phyloP scores from a whole-genome alignment of 768 basidiomycete genomes.

The Coprinopsis marcescibilis region DNA sequence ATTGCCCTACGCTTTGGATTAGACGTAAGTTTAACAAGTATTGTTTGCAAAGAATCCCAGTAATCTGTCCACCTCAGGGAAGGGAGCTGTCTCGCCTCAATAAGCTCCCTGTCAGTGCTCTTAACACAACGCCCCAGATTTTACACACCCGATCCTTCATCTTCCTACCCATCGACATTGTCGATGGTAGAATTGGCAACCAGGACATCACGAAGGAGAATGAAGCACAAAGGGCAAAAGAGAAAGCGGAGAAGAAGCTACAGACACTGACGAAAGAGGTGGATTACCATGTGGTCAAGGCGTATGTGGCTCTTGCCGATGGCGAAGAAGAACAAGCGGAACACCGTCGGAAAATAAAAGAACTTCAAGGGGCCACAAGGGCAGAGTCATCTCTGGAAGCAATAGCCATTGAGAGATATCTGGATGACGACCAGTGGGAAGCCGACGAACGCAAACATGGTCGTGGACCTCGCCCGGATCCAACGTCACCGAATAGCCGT shows the following conservation, averaged over 20 bases:
- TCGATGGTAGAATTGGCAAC: conserved; percentile 16
- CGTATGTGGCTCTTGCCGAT: conserved; percentile 66
- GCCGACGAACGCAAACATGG: background rate
- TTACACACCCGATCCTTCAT: conserved; percentile 63
- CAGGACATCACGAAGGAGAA: conserved; percentile 27
- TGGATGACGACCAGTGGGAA: conserved; percentile 14
- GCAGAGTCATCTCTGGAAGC: background rate
- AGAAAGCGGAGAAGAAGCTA: conserved; percentile 54
- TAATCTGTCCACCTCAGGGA: conserved; percentile 26
- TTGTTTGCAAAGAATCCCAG: background rate
- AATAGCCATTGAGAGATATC: conserved; percentile 8
- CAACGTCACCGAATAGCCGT: background rate
- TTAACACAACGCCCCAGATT: conserved; percentile 68
- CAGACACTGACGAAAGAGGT: conserved; percentile 64
- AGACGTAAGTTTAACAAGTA: conserved; percentile 44
- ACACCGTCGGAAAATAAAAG: conserved; percentile 28
- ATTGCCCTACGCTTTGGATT: conserved; percentile 56
- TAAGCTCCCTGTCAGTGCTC: conserved; percentile 55
- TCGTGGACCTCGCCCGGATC: background rate
- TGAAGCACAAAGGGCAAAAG: conserved; percentile 40
- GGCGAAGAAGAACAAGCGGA: conserved; percentile 25
- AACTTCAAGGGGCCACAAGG: conserved; percentile 7
- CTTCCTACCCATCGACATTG: conserved; percentile 39
- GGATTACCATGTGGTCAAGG: conserved; percentile 60
- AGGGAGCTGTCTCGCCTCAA: conserved; percentile 61